These are phyloP conservation scores for Fragaria iinumae DNA, from an alignment of 306 rosid genomes.

Conservation along the genomic window DNA sequence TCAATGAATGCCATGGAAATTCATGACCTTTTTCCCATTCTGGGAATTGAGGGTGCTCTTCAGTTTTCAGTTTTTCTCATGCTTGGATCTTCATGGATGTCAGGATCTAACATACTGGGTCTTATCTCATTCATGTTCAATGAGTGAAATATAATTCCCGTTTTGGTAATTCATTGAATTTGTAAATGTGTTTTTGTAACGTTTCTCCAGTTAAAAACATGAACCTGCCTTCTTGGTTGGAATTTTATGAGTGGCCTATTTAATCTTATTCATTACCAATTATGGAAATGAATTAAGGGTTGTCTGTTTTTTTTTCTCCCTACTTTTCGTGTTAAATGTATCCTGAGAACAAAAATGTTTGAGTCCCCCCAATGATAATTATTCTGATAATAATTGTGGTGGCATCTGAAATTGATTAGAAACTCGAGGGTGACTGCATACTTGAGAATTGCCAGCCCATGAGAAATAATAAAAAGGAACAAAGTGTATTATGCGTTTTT, in stretches of 20 bases:
- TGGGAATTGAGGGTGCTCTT: not conserved
- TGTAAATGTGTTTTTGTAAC: conserved; percentile 8
- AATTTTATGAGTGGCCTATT: conserved; percentile 9
- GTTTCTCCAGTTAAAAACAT: not conserved
- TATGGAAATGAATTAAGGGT: conserved; percentile 6
- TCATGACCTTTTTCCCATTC: conserved; percentile 18
- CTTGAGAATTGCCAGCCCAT: not conserved
- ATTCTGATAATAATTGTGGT: not conserved
- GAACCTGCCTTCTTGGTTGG: conserved; percentile 12
- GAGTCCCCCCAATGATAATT: not conserved
- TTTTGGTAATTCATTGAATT: conserved; percentile 3
- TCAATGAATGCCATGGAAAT: conserved; percentile 7
- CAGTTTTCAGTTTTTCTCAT: not conserved
- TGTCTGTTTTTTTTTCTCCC: not conserved
- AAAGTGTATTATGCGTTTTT: not conserved
- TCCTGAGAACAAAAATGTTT: conserved; percentile 12
- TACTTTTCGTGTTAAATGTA: not conserved
- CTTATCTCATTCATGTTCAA: conserved; percentile 2
- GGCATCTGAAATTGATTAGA: conserved; percentile 1
- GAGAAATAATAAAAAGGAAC: not conserved
- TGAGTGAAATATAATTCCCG: not conserved
- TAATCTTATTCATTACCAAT: conserved; percentile 13
- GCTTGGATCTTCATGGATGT: conserved; percentile 19
- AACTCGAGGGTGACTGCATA: not conserved
- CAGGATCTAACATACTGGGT: conserved; percentile 18